phyloP scores from a whole-genome alignment of 805 yeast species.

The Yamadazyma akitaensis region DNA sequence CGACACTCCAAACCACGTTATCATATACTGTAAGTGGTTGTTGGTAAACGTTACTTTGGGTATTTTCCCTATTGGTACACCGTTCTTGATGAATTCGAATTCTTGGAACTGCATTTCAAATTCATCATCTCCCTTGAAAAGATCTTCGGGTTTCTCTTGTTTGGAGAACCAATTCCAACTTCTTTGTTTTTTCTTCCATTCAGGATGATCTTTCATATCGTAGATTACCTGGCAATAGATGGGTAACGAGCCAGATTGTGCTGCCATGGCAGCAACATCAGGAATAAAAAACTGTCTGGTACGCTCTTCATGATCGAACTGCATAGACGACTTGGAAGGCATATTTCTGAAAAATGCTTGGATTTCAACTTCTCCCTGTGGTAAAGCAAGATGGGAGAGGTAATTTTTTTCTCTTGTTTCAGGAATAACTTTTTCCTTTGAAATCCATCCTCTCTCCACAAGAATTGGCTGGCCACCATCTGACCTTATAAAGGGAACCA shows the following conservation, averaged over 20 bases:
- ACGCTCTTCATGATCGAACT: constrained; percentile 66
- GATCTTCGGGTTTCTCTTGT: constrained; percentile 12
- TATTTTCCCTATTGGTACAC: constrained; percentile 84
- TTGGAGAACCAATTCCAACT: constrained; percentile 2
- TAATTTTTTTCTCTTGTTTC: constrained; percentile 43
- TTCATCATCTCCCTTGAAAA: constrained; percentile 16
- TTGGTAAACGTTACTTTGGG: constrained; percentile 83
- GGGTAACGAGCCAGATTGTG: constrained; percentile 62
- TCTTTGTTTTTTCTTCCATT: constrained; percentile 26
- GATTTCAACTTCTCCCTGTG: constrained; percentile 67
- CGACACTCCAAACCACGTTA: constrained; percentile 93
- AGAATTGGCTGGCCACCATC: constrained; percentile 75
- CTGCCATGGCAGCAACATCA: constrained; percentile 80
- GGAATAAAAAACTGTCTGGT: constrained; percentile 72
- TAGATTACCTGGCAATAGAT: constrained; percentile 72
- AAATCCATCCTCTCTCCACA: constrained; percentile 90
- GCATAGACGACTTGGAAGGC: constrained; percentile 57
- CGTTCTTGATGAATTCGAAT: constrained; percentile 63
- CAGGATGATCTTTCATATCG: constrained; percentile 64
- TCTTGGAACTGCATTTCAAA: constrained; percentile 39
- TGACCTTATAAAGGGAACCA: constrained; percentile 76
- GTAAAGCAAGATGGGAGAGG: constrained; percentile 68
- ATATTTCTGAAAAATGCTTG: constrained; percentile 72
- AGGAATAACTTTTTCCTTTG: constrained; percentile 62
- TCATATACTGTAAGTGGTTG: constrained; percentile 86